Evolutionary conservation across 805 yeast species (phyloP).

Genomic region (Yamadazyma phyllophila): DNA sequence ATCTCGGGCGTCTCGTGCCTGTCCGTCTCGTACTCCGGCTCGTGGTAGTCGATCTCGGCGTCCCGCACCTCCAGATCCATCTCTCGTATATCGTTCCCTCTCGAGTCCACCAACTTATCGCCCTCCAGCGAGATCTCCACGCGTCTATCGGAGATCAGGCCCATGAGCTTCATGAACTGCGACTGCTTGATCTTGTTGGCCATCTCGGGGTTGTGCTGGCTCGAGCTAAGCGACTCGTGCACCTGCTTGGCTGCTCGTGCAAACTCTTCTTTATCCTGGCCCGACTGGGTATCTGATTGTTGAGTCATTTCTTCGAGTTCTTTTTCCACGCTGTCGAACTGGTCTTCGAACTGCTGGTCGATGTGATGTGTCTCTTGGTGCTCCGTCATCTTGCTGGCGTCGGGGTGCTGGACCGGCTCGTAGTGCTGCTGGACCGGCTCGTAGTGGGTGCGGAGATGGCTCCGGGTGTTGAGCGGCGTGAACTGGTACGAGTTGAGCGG

Average conservation of each 20-base stretch:
- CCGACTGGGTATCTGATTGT: not conserved
- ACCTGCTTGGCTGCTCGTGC: slow-evolving; percentile 41
- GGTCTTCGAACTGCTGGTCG: slow-evolving; percentile 29
- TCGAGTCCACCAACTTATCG: slow-evolving; percentile 32
- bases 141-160: slow-evolving; percentile 31
- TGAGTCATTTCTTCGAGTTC: slow-evolving; percentile 11
- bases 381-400: slow-evolving; percentile 16
- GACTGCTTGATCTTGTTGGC: slow-evolving; percentile 33
- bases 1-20: slow-evolving; percentile 1
- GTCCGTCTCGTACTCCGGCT: slow-evolving; percentile 11
- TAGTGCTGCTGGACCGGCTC: slow-evolving; percentile 12
- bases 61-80: slow-evolving; percentile 35
- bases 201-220: slow-evolving; percentile 21
- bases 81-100: slow-evolving; percentile 35
- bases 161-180: slow-evolving; percentile 39
- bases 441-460: slow-evolving; percentile 18
- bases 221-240: slow-evolving; percentile 22
- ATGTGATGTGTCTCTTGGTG: slow-evolving; percentile 27
- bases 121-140: slow-evolving; percentile 37
- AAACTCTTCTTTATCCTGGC: slow-evolving; percentile 32
- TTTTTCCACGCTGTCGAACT: slow-evolving; percentile 29
- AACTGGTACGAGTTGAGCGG: not conserved
- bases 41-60: slow-evolving; percentile 11
- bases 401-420: slow-evolving; percentile 8
- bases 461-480: slow-evolving; percentile 18